phyloP scores from a whole-genome alignment of 2,329 filamentous ascomycete species.

The Juglanconis oblonga region DNA sequence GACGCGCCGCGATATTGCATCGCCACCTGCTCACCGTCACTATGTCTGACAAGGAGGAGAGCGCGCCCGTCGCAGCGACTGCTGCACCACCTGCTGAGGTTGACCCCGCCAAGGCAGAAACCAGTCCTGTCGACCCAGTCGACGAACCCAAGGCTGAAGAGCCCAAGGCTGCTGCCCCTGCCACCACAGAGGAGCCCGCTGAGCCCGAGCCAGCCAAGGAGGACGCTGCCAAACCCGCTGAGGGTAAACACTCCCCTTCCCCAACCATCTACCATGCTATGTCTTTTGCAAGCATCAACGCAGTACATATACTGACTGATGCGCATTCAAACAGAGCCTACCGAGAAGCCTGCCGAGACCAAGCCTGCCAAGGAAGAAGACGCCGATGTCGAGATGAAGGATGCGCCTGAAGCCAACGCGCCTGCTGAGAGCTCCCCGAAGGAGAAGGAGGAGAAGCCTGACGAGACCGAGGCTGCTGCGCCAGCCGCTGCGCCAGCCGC shows the following conservation, averaged over 20 bases:
- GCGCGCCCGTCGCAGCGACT: slow-evolving; percentile 18
- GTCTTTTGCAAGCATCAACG: neutral
- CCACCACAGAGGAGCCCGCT: slow-evolving; percentile 12
- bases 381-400: slow-evolving; percentile 64
- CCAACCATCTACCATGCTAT: neutral
- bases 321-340: slow-evolving; percentile 27
- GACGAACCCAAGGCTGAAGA: slow-evolving; percentile 18
- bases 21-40: slow-evolving; percentile 21
- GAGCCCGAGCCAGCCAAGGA: neutral
- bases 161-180: slow-evolving; percentile 13
- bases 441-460: slow-evolving; percentile 30
- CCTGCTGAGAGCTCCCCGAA: slow-evolving; percentile 30
- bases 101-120: slow-evolving; percentile 2
- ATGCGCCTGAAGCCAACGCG: slow-evolving; percentile 58
- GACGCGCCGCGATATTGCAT: slow-evolving; percentile 25
- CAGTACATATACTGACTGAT: slow-evolving; percentile 24
- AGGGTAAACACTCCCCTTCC: slow-evolving; percentile 20
- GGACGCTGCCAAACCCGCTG: slow-evolving; percentile 15
- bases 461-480: slow-evolving; percentile 22
- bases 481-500: slow-evolving; percentile 30
- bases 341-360: slow-evolving; percentile 29
- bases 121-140: slow-evolving; percentile 8
- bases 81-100: slow-evolving; percentile 9
- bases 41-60: slow-evolving; percentile 26
- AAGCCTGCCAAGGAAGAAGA: slow-evolving; percentile 22